These are phyloP conservation scores for Chiua virens DNA, from an alignment of 768 basidiomycete genomes.

Conservation along the genomic window DNA sequence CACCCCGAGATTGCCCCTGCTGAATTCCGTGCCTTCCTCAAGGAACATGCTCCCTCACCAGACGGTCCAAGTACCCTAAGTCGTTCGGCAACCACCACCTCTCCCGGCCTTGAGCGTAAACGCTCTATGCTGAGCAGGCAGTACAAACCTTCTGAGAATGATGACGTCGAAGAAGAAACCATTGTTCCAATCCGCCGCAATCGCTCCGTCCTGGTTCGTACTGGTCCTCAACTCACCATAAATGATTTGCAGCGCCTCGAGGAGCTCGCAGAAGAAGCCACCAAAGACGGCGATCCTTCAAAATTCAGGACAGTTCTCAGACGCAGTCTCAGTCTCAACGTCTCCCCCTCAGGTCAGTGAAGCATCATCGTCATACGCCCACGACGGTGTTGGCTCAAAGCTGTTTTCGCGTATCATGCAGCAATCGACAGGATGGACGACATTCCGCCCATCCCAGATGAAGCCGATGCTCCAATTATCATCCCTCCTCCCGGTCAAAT, in stretches of 20 bases:
- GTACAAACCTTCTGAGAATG: constrained; percentile 79
- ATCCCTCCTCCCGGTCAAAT: constrained; percentile 82
- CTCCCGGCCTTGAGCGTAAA: constrained; percentile 69
- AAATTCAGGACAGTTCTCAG: constrained; percentile 76
- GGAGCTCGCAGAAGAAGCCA: constrained; percentile 88
- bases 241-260: constrained; percentile 94
- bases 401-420: constrained; percentile 28
- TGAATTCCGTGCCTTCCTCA: constrained; percentile 93
- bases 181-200: constrained; percentile 70
- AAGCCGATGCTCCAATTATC: constrained; percentile 89
- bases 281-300: constrained; percentile 76
- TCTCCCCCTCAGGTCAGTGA: constrained; percentile 78
- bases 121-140: constrained; percentile 94
- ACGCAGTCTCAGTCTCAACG: constrained; percentile 85
- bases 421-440: constrained; percentile 69
- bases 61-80: constrained; percentile 44
- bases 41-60: constrained; percentile 73
- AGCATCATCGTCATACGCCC: constrained; percentile 8
- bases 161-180: constrained; percentile 70
- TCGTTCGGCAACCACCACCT: constrained; percentile 44
- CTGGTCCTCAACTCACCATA: constrained; percentile 87
- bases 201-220: constrained; percentile 62
- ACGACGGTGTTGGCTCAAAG: constrained; percentile 20
- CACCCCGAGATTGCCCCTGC: constrained; percentile 98
- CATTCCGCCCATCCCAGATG: constrained; percentile 68